Conservation (phyloP, 208 protist species). For the Strigomonas culicis region DNA sequence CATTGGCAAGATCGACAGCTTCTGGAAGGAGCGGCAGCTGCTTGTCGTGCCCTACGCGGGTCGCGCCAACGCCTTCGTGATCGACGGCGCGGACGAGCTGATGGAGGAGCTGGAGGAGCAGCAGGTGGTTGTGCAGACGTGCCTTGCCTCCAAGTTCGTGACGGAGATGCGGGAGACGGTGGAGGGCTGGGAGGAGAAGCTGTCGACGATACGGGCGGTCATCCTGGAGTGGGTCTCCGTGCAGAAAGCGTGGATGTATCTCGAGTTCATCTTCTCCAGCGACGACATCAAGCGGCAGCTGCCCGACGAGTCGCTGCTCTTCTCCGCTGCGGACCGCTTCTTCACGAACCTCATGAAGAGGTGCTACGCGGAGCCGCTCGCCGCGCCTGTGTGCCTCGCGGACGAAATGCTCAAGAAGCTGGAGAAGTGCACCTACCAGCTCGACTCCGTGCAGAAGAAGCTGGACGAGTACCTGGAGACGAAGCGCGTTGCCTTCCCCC, state of each 20-base stretch:
- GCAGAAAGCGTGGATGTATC: constrained; percentile 96
- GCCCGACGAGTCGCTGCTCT: constrained; percentile 86
- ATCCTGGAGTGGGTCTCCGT: constrained; percentile 92
- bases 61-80: constrained; percentile 73
- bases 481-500: constrained; percentile 93
- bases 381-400: constrained; percentile 73
- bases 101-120: constrained; percentile 87
- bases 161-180: constrained; percentile 51
- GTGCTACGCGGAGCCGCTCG: constrained; percentile 71
- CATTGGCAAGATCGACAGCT: constrained; percentile 77
- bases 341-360: constrained; percentile 87
- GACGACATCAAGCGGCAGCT: constrained; percentile 95
- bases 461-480: constrained; percentile 96
- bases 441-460: constrained; percentile 94
- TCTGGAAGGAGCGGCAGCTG: constrained; percentile 66
- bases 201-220: constrained; percentile 73
- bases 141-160: constrained; percentile 79
- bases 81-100: constrained; percentile 82
- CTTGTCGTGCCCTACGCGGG: constrained; percentile 66
- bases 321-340: constrained; percentile 82
- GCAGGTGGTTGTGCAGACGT: constrained; percentile 85
- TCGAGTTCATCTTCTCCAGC: constrained; percentile 97
- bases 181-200: constrained; percentile 79
- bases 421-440: constrained; percentile 73
- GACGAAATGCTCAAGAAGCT: constrained; percentile 82